Percentiles rank a stretch among this genome's conserved stretches.
phyloP scores from a whole-genome alignment of 179 eudicot genomes.

The Amaranthus tricolor region DNA sequence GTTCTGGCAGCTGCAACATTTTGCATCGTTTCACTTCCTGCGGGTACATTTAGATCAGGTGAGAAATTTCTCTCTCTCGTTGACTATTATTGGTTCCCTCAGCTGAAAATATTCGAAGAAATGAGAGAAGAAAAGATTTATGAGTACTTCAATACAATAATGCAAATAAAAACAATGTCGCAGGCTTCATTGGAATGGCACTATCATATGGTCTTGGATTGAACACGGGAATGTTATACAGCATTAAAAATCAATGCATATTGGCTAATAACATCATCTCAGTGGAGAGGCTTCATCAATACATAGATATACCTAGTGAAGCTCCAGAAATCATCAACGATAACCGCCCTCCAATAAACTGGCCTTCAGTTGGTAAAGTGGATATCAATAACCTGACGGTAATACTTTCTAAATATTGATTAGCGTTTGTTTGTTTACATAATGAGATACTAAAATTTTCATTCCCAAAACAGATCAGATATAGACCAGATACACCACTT shows the following conservation, averaged over 20 bases:
- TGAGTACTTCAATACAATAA: not conserved
- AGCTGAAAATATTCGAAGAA: not conserved
- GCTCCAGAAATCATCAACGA: conserved; percentile 64
- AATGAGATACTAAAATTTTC: not conserved
- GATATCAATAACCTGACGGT: conserved; percentile 71
- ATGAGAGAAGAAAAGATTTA: too few relatives aligned
- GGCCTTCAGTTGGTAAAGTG: conserved; percentile 70
- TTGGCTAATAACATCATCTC: conserved; percentile 62
- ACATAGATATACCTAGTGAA: conserved; percentile 75
- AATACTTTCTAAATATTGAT: not conserved
- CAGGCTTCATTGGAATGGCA: conserved; percentile 80
- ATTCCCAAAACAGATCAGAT: conserved; percentile 52
- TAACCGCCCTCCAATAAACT: conserved; percentile 50
- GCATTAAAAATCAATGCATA: conserved; percentile 58
- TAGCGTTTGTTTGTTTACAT: not conserved
- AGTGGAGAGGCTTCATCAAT: conserved; percentile 71
- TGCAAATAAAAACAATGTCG: not conserved
- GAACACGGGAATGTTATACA: conserved; percentile 48
- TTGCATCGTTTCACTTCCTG: too few relatives aligned
- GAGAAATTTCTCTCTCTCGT: too few relatives aligned
- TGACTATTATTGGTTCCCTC: not conserved
- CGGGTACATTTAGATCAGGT: too few relatives aligned
- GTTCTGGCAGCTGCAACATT: too few relatives aligned
- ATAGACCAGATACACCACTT: conserved; percentile 59
- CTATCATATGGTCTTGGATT: conserved; percentile 70